These are phyloP conservation scores for Solioccasus polychromus DNA, from an alignment of 768 basidiomycete genomes.

Conservation along the genomic window DNA sequence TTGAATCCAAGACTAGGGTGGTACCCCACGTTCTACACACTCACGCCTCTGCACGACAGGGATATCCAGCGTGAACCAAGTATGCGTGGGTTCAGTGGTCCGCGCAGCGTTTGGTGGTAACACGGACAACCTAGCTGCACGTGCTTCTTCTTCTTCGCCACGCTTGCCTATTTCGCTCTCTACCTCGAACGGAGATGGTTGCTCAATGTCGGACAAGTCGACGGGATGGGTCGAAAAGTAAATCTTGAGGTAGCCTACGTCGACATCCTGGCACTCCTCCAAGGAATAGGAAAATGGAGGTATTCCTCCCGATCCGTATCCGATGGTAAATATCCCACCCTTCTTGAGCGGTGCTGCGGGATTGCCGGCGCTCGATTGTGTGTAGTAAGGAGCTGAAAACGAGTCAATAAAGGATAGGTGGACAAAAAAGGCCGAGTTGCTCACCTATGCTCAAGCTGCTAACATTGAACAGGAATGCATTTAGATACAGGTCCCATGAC, in stretches of 20 bases:
- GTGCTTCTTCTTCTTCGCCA: not conserved
- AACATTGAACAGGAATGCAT: conserved; percentile 43
- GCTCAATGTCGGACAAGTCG: conserved; percentile 35
- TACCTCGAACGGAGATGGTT: conserved; percentile 31
- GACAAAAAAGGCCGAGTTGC: too few species aligned
- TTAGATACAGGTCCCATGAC: conserved; percentile 34
- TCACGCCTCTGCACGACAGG: conserved; percentile 20
- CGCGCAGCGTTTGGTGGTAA: not conserved
- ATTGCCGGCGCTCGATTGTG: not conserved
- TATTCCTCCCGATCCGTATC: conserved; percentile 38
- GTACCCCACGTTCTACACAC: too few species aligned
- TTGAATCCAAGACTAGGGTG: too few species aligned
- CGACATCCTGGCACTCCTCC: conserved; percentile 28
- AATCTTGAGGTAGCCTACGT: conserved; percentile 44
- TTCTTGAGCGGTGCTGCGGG: conserved; percentile 9
- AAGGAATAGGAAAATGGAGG: conserved; percentile 34
- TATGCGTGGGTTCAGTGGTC: not conserved
- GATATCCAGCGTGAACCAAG: conserved; percentile 19
- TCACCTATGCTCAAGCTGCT: conserved; percentile 37
- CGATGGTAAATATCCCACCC: conserved; percentile 30
- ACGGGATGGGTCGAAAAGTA: conserved; percentile 38
- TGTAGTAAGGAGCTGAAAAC: conserved; percentile 10
- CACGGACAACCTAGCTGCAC: conserved; percentile 1
- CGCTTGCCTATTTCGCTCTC: not conserved
- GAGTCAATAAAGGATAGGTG: not conserved